Evolutionary conservation across 2,329 filamentous ascomycete genomes (phyloP), one percentile per base, ranked within the genome.

Genomic region (Hypoxylon sp.): DNA sequence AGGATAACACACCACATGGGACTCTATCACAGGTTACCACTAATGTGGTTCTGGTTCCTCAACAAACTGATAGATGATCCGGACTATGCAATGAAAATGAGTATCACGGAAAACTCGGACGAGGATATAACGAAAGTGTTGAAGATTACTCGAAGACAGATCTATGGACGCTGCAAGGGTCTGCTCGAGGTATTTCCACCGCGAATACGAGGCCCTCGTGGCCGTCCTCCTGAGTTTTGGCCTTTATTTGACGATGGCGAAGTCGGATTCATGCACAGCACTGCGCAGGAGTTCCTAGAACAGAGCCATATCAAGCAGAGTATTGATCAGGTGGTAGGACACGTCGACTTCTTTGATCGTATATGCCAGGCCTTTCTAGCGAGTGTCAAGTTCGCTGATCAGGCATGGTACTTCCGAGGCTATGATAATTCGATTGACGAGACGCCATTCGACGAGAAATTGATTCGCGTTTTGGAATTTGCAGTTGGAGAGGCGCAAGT

Each of bases 151-250:
- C 57, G 41, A 54, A 37, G 62, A 25, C 66, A 68, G 25, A 37
- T 65, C 4, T 68, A 68, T 60, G 66, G 66, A 14, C 66, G 66
- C 8, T 68, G 62, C 29, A 68, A 68, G 37, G 66, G 66, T 0
- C 25, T 68, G 9, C 45, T 68, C 14, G 60, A 67, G 34, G 54
- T 67, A 7, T 23, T 23, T 5, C 41, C 30, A 3, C 25, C 58
- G 7, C 8, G 37, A 9, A 32, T 52, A n/a, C 48, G 34, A 14
- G 30, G 39, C 48, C 34, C 32, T 11, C 21, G 21, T 16, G 48
- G 14, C 32, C 14, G 12, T n/a, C 30, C 19, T 27, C 8, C 4
- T n/a, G 12, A 25, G 12, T 52, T 52, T 6, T 23, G 48, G 8
- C 25, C 50, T 27, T 48, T 27, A 32, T 19, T 16, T n/a, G 56